Base-by-base conservation (phyloP, 768 basidiomycete species). In the Xerocomus spinulosus region DNA sequence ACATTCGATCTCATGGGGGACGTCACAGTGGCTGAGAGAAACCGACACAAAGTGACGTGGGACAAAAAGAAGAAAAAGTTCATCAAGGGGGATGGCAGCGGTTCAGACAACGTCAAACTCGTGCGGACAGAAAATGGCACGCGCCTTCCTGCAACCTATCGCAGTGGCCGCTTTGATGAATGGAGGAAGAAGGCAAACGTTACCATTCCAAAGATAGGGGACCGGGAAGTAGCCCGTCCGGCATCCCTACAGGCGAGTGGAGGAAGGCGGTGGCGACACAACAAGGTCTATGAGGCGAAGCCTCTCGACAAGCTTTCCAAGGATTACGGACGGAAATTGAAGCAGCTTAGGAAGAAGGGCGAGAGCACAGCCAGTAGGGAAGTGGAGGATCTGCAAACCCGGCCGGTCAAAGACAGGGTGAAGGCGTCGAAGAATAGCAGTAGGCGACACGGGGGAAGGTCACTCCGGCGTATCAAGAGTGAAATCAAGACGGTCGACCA, bases 21-120 rank as follows among this genome's bases (percentile, higher is more conserved):
- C 57, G 83, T 77, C 8, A 66, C 75, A 10, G 74, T 77, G 9
- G 72, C 76, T 18, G 76, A 80, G 28, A 77, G 79, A 42, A 81
- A 77, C 48, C 77, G 78, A 32, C 85, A 83, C 45, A 55, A 74
- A 53, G 62, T 90, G 60, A 84, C 76, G 24, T 99, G 96, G 96
- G 93, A 97, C 69, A 89, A 90, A 61, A 94, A 93, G 71, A 94
- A 90, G 71, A 96, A 96, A 66, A 91, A 87, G 60, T 96, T 96
- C 54, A 74, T 95, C 34, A 81, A 87, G 57, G 91, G 92, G 4
- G 86, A 83, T 46, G 89, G 91, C 10, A 75, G 70, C 36, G 95
- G 92, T 17, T 81, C 92, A 8, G 92, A 97, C 65, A 96, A 97
- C 64, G 76, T 95, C 58, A 97, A 96, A 68, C 76, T 98, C 55